Evolutionary conservation across 2,329 filamentous ascomycete genomes (phyloP).

Genomic region (Apiospora saccharicola): DNA sequence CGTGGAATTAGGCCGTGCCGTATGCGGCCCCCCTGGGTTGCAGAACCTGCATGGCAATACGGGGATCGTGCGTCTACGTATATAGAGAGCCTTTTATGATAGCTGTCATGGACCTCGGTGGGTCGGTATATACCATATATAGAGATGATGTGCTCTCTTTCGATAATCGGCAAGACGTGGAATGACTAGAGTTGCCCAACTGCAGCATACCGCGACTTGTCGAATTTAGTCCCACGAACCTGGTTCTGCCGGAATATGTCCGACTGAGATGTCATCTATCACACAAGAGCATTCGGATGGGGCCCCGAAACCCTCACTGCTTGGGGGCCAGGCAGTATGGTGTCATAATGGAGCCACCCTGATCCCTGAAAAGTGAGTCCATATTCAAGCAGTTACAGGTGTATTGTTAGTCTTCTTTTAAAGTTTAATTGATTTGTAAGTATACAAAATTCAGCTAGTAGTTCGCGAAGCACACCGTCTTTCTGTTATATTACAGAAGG

Average conservation of each 20-base stretch:
- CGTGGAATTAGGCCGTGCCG: slow-evolving; percentile 2
- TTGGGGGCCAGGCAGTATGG: background rate
- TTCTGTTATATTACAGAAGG: background rate
- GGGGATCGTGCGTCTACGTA: slow-evolving; percentile 3
- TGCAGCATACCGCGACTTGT: background rate
- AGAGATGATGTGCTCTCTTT: background rate
- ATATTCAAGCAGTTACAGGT: background rate
- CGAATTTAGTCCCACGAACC: background rate
- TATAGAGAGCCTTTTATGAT: background rate
- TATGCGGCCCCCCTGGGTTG: slow-evolving; percentile 10
- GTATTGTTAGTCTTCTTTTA: background rate
- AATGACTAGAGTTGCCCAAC: background rate
- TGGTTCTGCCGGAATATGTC: background rate
- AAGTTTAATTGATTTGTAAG: background rate
- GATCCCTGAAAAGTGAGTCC: background rate
- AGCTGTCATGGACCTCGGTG: background rate
- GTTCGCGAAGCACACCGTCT: background rate
- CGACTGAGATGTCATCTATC: slow-evolving; percentile 7
- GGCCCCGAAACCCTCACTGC: slow-evolving; percentile 3
- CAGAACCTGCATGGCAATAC: slow-evolving; percentile 2
- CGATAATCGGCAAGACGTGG: background rate
- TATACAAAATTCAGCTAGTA: background rate
- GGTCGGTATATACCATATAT: background rate
- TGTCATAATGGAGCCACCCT: background rate
- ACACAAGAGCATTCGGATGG: background rate